A percentile compares a stretch with the other conserved stretches of the same genome.
Conservation (phyloP, 176 grass and related monocot species). For the Ensete glaucum region DNA sequence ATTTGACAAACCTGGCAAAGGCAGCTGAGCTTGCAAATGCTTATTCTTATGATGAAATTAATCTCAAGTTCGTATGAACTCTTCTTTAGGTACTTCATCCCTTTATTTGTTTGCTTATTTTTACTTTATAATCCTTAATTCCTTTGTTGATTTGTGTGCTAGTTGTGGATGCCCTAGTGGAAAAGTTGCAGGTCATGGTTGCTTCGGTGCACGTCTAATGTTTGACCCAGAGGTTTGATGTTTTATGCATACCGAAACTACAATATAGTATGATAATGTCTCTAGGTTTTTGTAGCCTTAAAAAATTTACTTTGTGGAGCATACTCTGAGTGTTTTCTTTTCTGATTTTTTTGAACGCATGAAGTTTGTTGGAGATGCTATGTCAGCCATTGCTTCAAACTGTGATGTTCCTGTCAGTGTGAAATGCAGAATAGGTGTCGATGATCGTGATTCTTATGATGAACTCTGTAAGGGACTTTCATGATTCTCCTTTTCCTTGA, state of each 20-base stretch:
- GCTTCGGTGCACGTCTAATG: conserved; percentile 92
- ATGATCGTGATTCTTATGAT: conserved; percentile 81
- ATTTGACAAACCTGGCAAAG: conserved; percentile 75
- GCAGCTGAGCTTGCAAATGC: conserved; percentile 77
- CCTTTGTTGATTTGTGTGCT: conserved; percentile 24
- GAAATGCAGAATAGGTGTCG: conserved; percentile 93
- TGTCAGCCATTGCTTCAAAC: conserved; percentile 81
- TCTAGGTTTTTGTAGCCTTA: background rate
- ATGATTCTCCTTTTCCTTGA: conserved; percentile 5
- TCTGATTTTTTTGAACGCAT: conserved; percentile 17
- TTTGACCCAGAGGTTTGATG: conserved; percentile 79
- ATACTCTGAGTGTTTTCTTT: background rate
- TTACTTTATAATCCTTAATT: conserved; percentile 4
- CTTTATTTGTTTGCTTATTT: conserved; percentile 12
- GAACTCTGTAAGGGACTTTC: conserved; percentile 69
- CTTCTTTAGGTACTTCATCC: conserved; percentile 3
- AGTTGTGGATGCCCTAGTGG: conserved; percentile 91
- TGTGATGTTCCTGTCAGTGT: conserved; percentile 77
- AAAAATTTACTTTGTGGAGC: background rate
- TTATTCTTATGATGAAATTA: conserved; percentile 89
- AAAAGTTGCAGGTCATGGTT: conserved; percentile 89
- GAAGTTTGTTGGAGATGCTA: conserved; percentile 94
- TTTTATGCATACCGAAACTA: conserved; percentile 1
- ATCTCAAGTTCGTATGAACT: conserved; percentile 59
- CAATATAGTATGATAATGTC: background rate